These are phyloP conservation scores for Coemansia sp. DNA, from an alignment of 192 early-diverging fungal genomes.

Conservation along the genomic window DNA sequence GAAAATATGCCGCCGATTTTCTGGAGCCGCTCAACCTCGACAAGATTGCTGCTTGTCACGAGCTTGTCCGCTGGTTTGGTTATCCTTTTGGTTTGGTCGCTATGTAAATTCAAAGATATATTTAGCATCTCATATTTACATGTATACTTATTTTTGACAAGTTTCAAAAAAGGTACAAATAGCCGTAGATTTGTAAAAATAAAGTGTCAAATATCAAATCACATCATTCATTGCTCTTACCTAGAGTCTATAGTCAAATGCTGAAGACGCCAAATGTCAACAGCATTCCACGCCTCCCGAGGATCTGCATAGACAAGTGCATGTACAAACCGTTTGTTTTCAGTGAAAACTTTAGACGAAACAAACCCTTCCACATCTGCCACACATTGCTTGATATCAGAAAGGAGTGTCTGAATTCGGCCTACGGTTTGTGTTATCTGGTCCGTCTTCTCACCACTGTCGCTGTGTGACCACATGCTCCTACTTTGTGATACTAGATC, in stretches of 20 bases:
- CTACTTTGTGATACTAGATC: not conserved
- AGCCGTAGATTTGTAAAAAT: too few species aligned
- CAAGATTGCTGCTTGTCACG: constrained; percentile 27
- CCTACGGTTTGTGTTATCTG: not conserved
- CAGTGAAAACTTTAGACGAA: not conserved
- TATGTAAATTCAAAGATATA: not conserved
- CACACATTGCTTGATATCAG: not conserved
- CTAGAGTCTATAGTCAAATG: constrained; percentile 21
- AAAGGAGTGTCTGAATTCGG: not conserved
- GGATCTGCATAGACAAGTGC: constrained; percentile 26
- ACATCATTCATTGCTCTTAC: constrained; percentile 24
- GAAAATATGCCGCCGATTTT: constrained; percentile 17
- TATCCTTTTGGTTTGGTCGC: constrained; percentile 8
- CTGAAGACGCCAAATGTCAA: constrained; percentile 21
- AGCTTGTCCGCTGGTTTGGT: constrained; percentile 26
- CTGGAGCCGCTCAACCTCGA: constrained; percentile 19
- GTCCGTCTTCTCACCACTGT: constrained; percentile 2
- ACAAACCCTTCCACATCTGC: not conserved
- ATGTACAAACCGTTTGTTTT: constrained; percentile 14
- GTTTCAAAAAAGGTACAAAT: too few species aligned
- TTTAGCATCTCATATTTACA: not conserved
- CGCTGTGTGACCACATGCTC: constrained; percentile 12
- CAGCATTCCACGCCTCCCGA: constrained; percentile 35
- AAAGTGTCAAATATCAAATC: not conserved
- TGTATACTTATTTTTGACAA: not conserved